Evolutionary conservation across 345 rosid species (phyloP), one percentile per base, ranked within the genome.

Genomic region (Brassica juncea): DNA sequence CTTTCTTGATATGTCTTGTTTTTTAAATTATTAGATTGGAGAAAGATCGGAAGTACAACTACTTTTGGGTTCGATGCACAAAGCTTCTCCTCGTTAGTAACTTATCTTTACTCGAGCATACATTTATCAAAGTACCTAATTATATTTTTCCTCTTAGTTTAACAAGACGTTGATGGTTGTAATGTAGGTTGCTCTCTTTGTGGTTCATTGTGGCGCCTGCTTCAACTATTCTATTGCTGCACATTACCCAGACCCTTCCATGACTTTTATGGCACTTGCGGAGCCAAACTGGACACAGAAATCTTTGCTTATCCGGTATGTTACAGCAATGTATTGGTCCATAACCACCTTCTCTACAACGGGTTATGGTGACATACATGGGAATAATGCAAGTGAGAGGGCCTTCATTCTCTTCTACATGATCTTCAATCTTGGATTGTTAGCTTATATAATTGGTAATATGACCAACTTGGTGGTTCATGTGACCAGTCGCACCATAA

Each of bases 381-480:
- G 94, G 15, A 86, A 85, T 35, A 92, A 89, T 75, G 49, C 83
- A 19, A 55, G 70, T n/a, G 98, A 94, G 81, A 90, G 89, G 92
- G 15, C 86, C 6, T 90, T 90, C 70, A 85, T 75, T 70, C 76
- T 89, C 60, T 73, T 71, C 70, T 92, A 86, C 81, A 86, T 92
- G 93, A 61, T 94, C 77, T 86, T 94, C 80, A 83, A 86, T 73
- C 89, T 94, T 47, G 98, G 94, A 52, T 77, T 94, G 16, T 80
- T 86, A 4, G 76, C 97, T 0, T 94, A 94, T 78, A 80, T 94
- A 57, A 87, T 94, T 65, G 98, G 97, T 73, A 94, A 92, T 54
- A 94, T 94, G 97, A 92, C 92, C 85, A 92, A 86, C 82, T 78
- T 94, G 87, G 90, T 94, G 35, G 94, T 92, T 84, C 97, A 94